Percentiles rank a stretch among this genome's conserved stretches.
Conservation (phyloP, 441 rosid genomes). For the Theobroma grandiflorum region DNA sequence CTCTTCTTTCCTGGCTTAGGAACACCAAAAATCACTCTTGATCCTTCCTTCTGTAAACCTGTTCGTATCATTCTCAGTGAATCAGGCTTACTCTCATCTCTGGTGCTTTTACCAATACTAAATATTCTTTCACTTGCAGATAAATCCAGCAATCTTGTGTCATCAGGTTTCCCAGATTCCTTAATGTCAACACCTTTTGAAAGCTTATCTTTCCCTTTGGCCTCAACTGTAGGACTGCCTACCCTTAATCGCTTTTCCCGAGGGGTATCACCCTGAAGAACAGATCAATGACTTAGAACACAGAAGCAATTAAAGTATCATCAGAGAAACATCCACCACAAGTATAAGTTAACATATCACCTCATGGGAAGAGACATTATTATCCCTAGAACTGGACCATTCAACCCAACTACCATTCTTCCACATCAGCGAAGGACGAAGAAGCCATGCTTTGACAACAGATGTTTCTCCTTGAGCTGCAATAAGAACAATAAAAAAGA, state of each 20-base stretch:
- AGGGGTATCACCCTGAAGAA: constrained; percentile 86
- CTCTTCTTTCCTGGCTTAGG: constrained; percentile 99
- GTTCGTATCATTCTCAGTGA: constrained; percentile 65
- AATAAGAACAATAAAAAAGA: constrained; percentile 31
- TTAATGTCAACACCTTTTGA: constrained; percentile 40
- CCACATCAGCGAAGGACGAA: constrained; percentile 90
- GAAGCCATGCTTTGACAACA: constrained; percentile 75
- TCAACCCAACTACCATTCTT: constrained; percentile 90
- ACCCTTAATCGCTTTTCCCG: constrained; percentile 78
- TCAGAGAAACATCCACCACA: constrained; percentile 12
- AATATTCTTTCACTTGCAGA: constrained; percentile 65
- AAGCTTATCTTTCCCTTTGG: constrained; percentile 61
- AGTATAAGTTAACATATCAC: constrained; percentile 40
- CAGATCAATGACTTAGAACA: constrained; percentile 34
- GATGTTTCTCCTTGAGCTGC: constrained; percentile 78
- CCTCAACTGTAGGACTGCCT: constrained; percentile 49
- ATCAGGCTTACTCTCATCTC: constrained; percentile 56
- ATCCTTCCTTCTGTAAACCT: constrained; percentile 86
- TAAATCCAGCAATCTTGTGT: constrained; percentile 58
- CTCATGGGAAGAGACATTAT: constrained; percentile 51
- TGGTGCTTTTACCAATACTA: constrained; percentile 71
- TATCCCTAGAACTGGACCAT: constrained; percentile 62
- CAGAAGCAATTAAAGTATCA: constrained; percentile 22
- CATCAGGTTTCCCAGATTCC: constrained; percentile 56
- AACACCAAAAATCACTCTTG: constrained; percentile 82